Conservation (phyloP, 2,329 filamentous ascomycete species). For the Curvularia eragrostidis region DNA sequence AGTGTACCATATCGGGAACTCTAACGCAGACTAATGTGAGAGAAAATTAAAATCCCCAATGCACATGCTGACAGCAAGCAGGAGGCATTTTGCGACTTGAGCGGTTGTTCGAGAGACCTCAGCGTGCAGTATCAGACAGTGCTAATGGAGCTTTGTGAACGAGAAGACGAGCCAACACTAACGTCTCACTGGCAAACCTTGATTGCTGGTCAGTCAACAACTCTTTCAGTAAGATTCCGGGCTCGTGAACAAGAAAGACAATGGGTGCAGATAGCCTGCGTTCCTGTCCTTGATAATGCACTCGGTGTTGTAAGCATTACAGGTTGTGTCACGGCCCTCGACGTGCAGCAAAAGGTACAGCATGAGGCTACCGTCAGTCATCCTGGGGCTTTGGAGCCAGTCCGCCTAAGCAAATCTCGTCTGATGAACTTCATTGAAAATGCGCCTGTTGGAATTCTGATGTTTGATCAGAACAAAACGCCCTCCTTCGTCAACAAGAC, state of each 20-base stretch:
- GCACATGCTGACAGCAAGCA: neutral
- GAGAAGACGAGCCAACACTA: constrained; percentile 1
- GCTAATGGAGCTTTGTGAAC: constrained; percentile 6
- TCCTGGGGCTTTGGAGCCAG: neutral
- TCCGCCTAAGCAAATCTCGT: neutral
- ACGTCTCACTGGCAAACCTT: constrained; percentile 1
- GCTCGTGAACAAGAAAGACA: neutral
- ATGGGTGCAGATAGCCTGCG: constrained; percentile 8
- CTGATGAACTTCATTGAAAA: constrained; percentile 7
- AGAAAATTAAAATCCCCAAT: neutral
- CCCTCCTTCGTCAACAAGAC: constrained; percentile 8
- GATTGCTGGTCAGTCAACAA: neutral
- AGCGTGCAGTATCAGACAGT: neutral
- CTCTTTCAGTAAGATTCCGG: constrained; percentile 1
- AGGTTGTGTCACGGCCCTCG: constrained; percentile 3
- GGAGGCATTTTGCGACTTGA: constrained; percentile 6
- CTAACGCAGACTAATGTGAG: constrained; percentile 7
- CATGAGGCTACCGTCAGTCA: neutral
- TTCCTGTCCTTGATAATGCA: constrained; percentile 5
- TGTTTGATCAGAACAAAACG: neutral
- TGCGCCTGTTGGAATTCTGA: constrained; percentile 1
- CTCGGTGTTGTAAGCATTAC: constrained; percentile 3
- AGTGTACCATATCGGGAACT: neutral
- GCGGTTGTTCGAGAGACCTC: constrained; percentile 3
- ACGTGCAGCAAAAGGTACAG: neutral